A percentile compares a stretch with the other conserved stretches of the same genome.
Evolutionary conservation across 225 moss, liverwort and hornwort species (phyloP).

Genomic region (Straminergon stramineum): DNA sequence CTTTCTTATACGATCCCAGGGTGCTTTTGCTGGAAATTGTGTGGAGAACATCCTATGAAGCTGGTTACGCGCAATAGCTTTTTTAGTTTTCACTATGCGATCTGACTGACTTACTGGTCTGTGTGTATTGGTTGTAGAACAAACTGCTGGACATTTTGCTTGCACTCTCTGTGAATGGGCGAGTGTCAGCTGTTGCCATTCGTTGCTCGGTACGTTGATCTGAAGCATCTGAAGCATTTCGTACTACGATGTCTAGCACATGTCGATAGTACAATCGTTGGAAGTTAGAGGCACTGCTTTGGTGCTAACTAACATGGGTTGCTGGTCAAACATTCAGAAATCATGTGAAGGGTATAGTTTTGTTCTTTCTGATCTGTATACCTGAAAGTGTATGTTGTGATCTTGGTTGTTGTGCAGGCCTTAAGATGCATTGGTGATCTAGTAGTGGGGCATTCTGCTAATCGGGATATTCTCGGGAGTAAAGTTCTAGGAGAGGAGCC

Average conservation of each 20-base stretch:
- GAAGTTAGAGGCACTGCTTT: neutral
- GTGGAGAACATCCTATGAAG: neutral
- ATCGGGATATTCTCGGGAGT: constrained; percentile 82
- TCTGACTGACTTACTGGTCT: neutral
- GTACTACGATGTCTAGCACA: neutral
- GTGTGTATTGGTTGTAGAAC: constrained; percentile 42
- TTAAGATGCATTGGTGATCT: constrained; percentile 89
- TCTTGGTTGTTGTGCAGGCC: constrained; percentile 46
- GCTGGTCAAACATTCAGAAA: neutral
- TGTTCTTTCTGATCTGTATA: neutral
- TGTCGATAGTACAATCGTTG: neutral
- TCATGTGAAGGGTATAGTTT: neutral
- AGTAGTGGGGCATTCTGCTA: constrained; percentile 70
- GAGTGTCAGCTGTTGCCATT: constrained; percentile 75
- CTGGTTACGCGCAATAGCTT: neutral
- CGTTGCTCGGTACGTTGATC: constrained; percentile 59
- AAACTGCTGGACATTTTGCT: constrained; percentile 70
- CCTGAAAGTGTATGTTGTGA: constrained; percentile 50
- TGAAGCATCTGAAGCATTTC: neutral
- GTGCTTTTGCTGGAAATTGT: neutral
- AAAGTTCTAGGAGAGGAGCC: constrained; percentile 80
- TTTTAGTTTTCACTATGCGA: neutral
- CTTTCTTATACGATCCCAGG: neutral
- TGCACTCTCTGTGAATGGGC: constrained; percentile 75
- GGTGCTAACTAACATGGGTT: neutral